Percentiles rank a stretch among this genome's conserved stretches.
phyloP scores from a whole-genome alignment of 1,284 basidiomycete species.

The Serendipita sp. region DNA sequence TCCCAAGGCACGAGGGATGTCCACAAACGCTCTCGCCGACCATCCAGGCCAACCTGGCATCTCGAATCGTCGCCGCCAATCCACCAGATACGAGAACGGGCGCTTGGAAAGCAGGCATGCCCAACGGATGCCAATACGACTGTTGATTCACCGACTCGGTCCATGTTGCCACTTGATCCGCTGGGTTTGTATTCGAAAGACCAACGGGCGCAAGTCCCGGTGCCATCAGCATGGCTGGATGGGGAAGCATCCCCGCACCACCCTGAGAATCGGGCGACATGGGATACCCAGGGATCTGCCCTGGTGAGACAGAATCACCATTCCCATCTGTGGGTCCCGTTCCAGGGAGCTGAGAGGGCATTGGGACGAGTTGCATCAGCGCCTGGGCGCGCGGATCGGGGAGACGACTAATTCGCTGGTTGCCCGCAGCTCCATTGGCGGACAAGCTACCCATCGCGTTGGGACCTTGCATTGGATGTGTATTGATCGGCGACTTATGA shows the following conservation, averaged over 20 bases:
- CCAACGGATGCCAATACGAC: background rate
- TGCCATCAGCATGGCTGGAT: background rate
- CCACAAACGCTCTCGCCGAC: conserved; percentile 3
- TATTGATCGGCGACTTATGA: background rate
- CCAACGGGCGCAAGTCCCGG: background rate
- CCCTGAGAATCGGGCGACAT: background rate
- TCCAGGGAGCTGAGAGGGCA: conserved; percentile 2
- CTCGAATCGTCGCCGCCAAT: conserved; percentile 3
- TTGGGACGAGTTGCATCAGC: conserved; percentile 1
- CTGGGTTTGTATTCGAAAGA: background rate
- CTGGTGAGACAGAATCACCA: background rate
- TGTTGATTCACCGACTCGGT: background rate
- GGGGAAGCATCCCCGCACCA: background rate
- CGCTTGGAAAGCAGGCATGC: conserved; percentile 4
- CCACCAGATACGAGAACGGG: conserved; percentile 3
- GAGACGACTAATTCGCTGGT: conserved; percentile 1
- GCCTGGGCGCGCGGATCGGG: conserved; percentile 1
- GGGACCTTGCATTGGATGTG: background rate
- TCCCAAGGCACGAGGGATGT: background rate
- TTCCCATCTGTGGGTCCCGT: background rate
- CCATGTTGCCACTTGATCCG: conserved; percentile 2
- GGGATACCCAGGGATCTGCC: background rate
- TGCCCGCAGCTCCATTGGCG: background rate
- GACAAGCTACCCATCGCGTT: background rate
- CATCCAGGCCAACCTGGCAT: conserved; percentile 3